These are phyloP conservation scores for Sclerotinia glacialis DNA, from an alignment of 2,329 filamentous ascomycete species.

Conservation along the genomic window DNA sequence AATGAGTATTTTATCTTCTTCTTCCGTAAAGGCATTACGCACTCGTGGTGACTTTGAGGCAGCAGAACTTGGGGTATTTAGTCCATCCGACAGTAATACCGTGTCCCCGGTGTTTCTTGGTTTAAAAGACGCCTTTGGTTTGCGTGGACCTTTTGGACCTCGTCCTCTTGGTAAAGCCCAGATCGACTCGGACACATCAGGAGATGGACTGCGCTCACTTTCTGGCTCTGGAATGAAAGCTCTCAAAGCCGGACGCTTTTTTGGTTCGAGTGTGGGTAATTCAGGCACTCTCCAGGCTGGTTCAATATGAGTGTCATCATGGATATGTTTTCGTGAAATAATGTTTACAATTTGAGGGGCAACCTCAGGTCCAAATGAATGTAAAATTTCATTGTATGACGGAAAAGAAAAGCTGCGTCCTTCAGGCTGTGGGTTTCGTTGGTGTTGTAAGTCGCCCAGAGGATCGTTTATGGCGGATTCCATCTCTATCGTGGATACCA, in stretches of 20 bases:
- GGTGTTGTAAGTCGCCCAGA: neutral
- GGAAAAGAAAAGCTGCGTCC: slow-evolving; percentile 25
- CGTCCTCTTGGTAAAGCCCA: slow-evolving; percentile 33
- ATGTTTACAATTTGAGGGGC: slow-evolving; percentile 35
- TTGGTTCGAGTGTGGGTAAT: slow-evolving; percentile 23
- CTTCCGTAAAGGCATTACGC: slow-evolving; percentile 28
- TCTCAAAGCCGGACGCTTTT: slow-evolving; percentile 27
- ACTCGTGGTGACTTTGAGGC: neutral
- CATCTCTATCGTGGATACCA: neutral
- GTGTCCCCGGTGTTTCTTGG: neutral
- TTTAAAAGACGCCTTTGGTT: neutral
- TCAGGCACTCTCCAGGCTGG: slow-evolving; percentile 34
- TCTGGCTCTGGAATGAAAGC: slow-evolving; percentile 27
- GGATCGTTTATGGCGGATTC: neutral
- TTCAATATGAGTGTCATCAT: slow-evolving; percentile 32
- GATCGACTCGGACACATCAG: slow-evolving; percentile 32
- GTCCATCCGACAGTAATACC: slow-evolving; percentile 4
- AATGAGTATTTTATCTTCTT: slow-evolving; percentile 35
- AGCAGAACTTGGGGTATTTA: slow-evolving; percentile 14
- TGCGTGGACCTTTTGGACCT: neutral
- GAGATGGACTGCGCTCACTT: slow-evolving; percentile 33
- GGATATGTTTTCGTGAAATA: slow-evolving; percentile 30
- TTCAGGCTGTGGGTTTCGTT: neutral
- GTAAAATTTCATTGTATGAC: slow-evolving; percentile 34
- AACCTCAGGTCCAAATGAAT: slow-evolving; percentile 36